Conservation (phyloP, 345 rosid genomes). For the Geranium brycei region DNA sequence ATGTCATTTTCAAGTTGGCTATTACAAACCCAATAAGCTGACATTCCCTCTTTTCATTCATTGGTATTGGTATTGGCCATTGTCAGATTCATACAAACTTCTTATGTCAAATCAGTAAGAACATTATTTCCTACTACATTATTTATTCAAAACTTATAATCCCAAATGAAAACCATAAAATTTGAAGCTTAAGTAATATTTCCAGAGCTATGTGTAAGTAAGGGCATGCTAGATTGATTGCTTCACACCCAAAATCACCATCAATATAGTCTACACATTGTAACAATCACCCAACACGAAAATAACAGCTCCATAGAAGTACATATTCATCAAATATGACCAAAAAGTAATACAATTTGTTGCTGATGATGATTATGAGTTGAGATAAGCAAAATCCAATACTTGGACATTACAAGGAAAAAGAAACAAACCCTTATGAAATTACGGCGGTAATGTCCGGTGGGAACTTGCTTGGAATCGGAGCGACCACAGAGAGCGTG, state of each 20-base stretch:
- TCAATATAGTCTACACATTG: no score
- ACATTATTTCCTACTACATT: no score
- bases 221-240: no score
- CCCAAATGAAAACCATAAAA: no score
- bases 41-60: background rate
- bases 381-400: background rate
- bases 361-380: background rate
- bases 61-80: background rate
- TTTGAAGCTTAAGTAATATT: no score
- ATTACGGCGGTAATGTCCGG: slow-evolving; percentile 13
- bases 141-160: no score
- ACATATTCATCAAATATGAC: no score
- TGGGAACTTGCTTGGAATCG: slow-evolving; percentile 10
- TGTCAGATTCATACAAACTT: background rate
- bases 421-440: slow-evolving; percentile 29
- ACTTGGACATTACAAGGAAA: background rate
- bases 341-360: no score
- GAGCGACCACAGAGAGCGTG: slow-evolving; percentile 13
- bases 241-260: no score
- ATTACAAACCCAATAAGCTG: background rate
- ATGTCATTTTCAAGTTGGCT: background rate
- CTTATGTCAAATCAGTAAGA: background rate
- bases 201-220: no score
- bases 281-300: no score
- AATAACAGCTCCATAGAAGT: no score